Percentiles rank a stretch among this genome's conserved stretches.
Evolutionary conservation across 495 filamentous ascomycete species (phyloP).

Genomic region (Xylaria palmicola): DNA sequence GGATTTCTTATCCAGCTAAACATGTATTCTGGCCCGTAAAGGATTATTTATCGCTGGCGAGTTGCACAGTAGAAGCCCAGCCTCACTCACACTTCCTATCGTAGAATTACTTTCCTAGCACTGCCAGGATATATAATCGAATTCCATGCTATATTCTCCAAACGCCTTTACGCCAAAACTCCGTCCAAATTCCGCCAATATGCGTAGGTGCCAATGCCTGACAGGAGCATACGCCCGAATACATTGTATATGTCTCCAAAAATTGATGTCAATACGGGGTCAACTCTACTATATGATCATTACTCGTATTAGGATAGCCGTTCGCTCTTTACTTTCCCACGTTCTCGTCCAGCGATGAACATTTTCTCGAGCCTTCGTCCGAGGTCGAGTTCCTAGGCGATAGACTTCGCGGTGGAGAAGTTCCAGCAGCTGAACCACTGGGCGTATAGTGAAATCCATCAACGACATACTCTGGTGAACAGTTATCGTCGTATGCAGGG

Average conservation of each 20-base stretch:
- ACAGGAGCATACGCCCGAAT: neutral
- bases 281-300: neutral
- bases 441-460: constrained; percentile 40
- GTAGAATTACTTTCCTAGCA: neutral
- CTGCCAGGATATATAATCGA: neutral
- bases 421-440: constrained; percentile 13
- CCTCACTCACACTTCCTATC: neutral
- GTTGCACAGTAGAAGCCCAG: neutral
- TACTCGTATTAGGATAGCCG: neutral
- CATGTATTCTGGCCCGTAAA: neutral
- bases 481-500: constrained; percentile 35
- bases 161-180: neutral
- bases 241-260: neutral
- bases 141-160: neutral
- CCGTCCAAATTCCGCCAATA: neutral
- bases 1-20: neutral
- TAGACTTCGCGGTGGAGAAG: no score
- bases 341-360: constrained; percentile 31
- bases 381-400: constrained; percentile 16
- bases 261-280: neutral
- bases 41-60: neutral
- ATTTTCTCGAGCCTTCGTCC: constrained; percentile 16
- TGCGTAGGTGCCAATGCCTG: neutral
- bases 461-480: constrained; percentile 35
- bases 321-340: constrained; percentile 25